phyloP scores from a whole-genome alignment of 345 rosid species.

The Camelina sativa region DNA sequence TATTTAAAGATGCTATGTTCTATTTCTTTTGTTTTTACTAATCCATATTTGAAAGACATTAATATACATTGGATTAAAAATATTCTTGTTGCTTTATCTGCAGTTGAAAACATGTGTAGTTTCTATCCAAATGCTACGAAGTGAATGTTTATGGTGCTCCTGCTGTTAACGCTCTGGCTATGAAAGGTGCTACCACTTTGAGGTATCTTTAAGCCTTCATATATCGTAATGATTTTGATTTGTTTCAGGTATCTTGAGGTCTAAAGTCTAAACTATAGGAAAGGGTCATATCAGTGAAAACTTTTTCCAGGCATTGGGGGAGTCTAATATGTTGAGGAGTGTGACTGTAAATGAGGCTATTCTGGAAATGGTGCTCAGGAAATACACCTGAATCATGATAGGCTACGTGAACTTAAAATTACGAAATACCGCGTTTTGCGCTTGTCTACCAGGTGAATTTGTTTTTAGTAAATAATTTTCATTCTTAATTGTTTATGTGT shows the following conservation, averaged over 20 bases:
- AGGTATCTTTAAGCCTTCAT: slow-evolving; percentile 50
- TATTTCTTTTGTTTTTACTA: slow-evolving; percentile 17
- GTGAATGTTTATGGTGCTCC: slow-evolving; percentile 76
- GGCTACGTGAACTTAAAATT: slow-evolving; percentile 69
- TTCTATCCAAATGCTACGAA: slow-evolving; percentile 89
- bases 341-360: slow-evolving; percentile 75
- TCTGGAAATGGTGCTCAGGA: slow-evolving; percentile 81
- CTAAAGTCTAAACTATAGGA: slow-evolving; percentile 60
- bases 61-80: background rate
- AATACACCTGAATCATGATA: slow-evolving; percentile 82
- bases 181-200: slow-evolving; percentile 70
- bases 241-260: slow-evolving; percentile 75
- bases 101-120: slow-evolving; percentile 90
- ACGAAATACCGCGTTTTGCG: slow-evolving; percentile 86
- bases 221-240: slow-evolving; percentile 17
- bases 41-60: background rate
- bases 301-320: slow-evolving; percentile 78
- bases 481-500: slow-evolving; percentile 23
- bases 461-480: background rate
- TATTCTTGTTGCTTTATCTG: slow-evolving; percentile 19
- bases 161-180: slow-evolving; percentile 63
- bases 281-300: slow-evolving; percentile 70
- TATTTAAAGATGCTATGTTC: background rate
- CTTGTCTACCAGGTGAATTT: slow-evolving; percentile 74
- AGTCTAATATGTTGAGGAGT: slow-evolving; percentile 72